Base-by-base conservation (phyloP, 2,329 filamentous ascomycete genomes). In the Rhynchosporium agropyri region DNA sequence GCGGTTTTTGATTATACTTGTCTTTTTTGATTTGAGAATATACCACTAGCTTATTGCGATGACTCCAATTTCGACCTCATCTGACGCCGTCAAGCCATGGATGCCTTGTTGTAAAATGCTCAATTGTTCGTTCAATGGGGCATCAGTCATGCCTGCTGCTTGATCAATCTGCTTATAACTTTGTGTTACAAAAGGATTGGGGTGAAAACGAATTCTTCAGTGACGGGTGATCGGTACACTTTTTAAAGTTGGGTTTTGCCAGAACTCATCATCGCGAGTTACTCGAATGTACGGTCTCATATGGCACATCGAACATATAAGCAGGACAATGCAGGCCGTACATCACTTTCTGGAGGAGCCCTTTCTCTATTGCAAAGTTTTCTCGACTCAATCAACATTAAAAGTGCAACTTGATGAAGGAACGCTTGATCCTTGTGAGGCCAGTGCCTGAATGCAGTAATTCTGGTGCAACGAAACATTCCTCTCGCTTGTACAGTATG, bases 381-480 rank as follows among this genome's bases (percentile, higher is more conserved):
- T 20, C 20, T 20, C 20, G 20, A 20, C 20, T 20, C 20, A 20
- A 20, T 20, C 20, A 43, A 43, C 42, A 43, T 6, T 42, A 42
- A 42, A 9, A 12, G 40, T 15, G 40, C 40, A 12, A 42, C 8
- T 43, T 12, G 13, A 43, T 43, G 10, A 5, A 43, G 20, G 42
- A 15, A 43, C 2, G 15, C 8, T 8, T 43, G 42, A 43, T 43
- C 13, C 42, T 43, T 15, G 36, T n/a, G 26, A 28, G 33, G 6
- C 15, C 50, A 54, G 28, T 54, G 20, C 50, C 50, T 12, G 10
- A 42, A 54, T 13, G 36, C 12, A 20, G 50, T 8, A 54, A 54
- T 54, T 54, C 26, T 54, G 36, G n/a, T 28, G 36, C 50, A 54
- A 36, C 50, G 33, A 54, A 54, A 20, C n/a, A 40, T 36, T n/a